Base-by-base conservation (phyloP, 2,329 filamentous ascomycete species). In the Fusarium palustre region DNA sequence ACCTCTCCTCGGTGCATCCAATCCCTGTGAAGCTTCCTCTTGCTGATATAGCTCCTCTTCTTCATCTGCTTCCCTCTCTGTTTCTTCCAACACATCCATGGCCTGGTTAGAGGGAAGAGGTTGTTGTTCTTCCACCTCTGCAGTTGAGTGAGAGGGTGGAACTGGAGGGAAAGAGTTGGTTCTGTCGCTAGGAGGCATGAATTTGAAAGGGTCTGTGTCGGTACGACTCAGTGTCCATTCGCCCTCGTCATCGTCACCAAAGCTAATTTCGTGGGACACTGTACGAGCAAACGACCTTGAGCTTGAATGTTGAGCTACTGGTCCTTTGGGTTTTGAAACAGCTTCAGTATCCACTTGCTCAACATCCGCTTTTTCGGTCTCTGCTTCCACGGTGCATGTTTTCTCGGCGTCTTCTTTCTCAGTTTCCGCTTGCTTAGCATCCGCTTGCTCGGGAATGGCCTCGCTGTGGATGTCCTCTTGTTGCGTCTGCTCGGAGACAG, bases 81-180 rank as follows among this genome's bases (percentile, higher is more conserved):
- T 77, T 65, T 87, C 83, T 36, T 84, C 79, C 61, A 89, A 77
- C 6, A 88, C 82, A 41, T 86, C 83, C 70, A 86, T 81, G 3
- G 84, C 85, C 70, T 89, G 85, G 42, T 79, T 86, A 5, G 82
- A 78, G 10, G 84, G 79, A 4, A 86, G 78, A 16, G 81, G 80
- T 20, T 82, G 79, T 25, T 82, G 79, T 9, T 76, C 58, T 24
- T 67, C 59, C n/a, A 55, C 20, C 11, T 76, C 72, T 22, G 76
- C 74, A 30, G 70, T 68, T 24, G 76, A 65, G 38, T 69, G 38
- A 9, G 79, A 68, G 1, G 83, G 81, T 13, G 87, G 86, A 1
- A 90, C 86, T 13, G 78, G 77, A 3, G 89, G 88, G 65, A 91
- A 91, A 0, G 88, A 90, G 74, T 91, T 91, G 41, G 87, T 87